Percentiles rank a stretch among this genome's conserved stretches.
Evolutionary conservation across 169 alveolate species (phyloP).

Genomic region (Plasmodium sp.): DNA sequence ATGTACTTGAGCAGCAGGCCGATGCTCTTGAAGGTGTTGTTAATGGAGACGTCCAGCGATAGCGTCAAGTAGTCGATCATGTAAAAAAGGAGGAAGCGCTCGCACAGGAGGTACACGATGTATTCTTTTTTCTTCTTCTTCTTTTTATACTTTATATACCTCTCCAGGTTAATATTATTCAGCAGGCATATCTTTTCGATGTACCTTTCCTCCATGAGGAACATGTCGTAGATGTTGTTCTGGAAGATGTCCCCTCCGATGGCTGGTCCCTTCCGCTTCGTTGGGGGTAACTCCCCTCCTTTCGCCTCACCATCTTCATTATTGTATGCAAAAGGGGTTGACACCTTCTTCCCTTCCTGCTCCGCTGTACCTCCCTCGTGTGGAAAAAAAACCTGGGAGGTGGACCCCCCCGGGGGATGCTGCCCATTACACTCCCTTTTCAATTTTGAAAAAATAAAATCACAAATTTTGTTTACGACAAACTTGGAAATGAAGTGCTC

Average conservation of each 20-base stretch:
- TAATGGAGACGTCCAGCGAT: conserved; percentile 51
- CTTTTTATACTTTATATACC: conserved; percentile 54
- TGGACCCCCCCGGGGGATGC: background rate
- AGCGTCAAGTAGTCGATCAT: conserved; percentile 69
- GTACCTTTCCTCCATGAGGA: conserved; percentile 37
- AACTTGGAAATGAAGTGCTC: conserved; percentile 43
- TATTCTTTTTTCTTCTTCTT: conserved; percentile 66
- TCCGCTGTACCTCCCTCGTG: background rate
- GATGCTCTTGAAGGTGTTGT: conserved; percentile 53
- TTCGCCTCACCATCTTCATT: background rate
- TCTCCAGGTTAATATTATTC: conserved; percentile 48
- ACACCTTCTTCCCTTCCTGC: background rate
- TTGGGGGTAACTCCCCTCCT: background rate
- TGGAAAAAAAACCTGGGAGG: background rate
- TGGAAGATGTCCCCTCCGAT: background rate
- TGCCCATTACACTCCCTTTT: background rate
- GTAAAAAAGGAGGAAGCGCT: conserved; percentile 50
- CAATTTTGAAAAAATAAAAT: conserved; percentile 16
- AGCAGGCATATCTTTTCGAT: conserved; percentile 65
- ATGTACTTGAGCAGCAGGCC: conserved; percentile 45
- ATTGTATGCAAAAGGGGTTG: background rate
- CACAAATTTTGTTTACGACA: conserved; percentile 60
- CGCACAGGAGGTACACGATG: conserved; percentile 51
- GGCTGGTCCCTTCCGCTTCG: background rate
- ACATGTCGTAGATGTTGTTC: conserved; percentile 38